phyloP scores from a whole-genome alignment of 2,329 filamentous ascomycete species.

The Calonectria hongkongensis region DNA sequence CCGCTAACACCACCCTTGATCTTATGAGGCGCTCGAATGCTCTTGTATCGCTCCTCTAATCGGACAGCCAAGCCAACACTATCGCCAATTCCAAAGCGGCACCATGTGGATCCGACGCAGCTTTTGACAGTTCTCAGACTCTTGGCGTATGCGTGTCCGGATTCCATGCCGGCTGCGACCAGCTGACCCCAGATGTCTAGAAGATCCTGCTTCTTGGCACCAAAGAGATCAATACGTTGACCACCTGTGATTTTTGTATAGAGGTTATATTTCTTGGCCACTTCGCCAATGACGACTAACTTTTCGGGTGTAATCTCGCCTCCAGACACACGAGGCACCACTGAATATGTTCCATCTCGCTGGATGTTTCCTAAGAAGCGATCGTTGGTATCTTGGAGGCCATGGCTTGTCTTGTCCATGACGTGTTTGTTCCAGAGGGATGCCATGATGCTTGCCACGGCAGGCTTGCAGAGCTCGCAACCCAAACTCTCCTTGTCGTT shows the following conservation, averaged over 20 bases:
- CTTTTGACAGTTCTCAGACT: slow-evolving; percentile 92
- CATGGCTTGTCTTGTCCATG: slow-evolving; percentile 81
- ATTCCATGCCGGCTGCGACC: slow-evolving; percentile 90
- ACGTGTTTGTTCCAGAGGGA: slow-evolving; percentile 90
- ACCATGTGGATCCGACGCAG: slow-evolving; percentile 94
- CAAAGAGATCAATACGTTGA: slow-evolving; percentile 95
- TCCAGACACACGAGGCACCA: slow-evolving; percentile 87
- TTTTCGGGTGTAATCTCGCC: slow-evolving; percentile 93
- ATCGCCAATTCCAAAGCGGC: slow-evolving; percentile 90
- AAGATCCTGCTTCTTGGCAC: slow-evolving; percentile 90
- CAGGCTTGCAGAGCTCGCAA: slow-evolving; percentile 91
- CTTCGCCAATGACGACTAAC: slow-evolving; percentile 87
- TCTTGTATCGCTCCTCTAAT: slow-evolving; percentile 93
- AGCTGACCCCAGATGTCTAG: slow-evolving; percentile 87
- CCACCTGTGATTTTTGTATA: slow-evolving; percentile 96
- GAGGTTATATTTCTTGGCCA: slow-evolving; percentile 88
- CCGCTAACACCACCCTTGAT: slow-evolving; percentile 93
- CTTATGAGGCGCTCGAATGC: slow-evolving; percentile 91
- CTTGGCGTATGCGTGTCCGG: slow-evolving; percentile 93
- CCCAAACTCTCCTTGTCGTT: slow-evolving; percentile 83
- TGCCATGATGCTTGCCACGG: slow-evolving; percentile 86
- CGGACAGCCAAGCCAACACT: slow-evolving; percentile 93
- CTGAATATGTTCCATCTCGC: slow-evolving; percentile 92
- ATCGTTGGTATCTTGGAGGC: slow-evolving; percentile 94
- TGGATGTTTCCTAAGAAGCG: slow-evolving; percentile 92